Conservation (phyloP, 2,329 filamentous ascomycete genomes). For the Colletotrichum scovillei region DNA sequence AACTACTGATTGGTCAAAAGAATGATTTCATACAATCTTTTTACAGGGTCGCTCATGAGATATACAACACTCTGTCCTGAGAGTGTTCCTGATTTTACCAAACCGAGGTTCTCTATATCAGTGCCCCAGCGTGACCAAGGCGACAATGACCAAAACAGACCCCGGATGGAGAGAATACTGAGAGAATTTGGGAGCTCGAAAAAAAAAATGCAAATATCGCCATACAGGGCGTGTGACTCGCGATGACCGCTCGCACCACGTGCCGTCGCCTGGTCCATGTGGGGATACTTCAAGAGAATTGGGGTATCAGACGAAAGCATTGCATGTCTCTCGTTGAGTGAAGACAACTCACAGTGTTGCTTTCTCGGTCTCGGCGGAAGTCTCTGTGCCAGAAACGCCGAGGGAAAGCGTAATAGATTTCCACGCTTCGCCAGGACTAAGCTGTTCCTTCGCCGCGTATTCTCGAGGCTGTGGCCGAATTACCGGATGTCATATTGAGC, state of each 20-base stretch:
- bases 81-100: neutral
- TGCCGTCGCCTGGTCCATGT: neutral
- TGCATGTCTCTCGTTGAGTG: neutral
- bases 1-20: neutral
- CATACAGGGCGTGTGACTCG: constrained; percentile 20
- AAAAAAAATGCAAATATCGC: neutral
- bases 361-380: neutral
- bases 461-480: neutral
- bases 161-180: neutral
- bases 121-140: neutral
- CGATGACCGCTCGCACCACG: neutral
- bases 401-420: neutral
- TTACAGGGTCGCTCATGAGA: neutral
- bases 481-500: neutral
- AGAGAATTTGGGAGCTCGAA: neutral
- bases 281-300: neutral
- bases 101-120: neutral
- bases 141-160: neutral
- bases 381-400: neutral
- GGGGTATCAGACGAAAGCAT: neutral
- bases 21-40: neutral
- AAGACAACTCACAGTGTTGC: neutral
- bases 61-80: neutral
- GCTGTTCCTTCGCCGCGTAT: neutral
- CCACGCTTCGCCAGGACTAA: neutral